These are phyloP conservation scores for Brassica incana DNA, from an alignment of 345 rosid species.

Conservation along the genomic window DNA sequence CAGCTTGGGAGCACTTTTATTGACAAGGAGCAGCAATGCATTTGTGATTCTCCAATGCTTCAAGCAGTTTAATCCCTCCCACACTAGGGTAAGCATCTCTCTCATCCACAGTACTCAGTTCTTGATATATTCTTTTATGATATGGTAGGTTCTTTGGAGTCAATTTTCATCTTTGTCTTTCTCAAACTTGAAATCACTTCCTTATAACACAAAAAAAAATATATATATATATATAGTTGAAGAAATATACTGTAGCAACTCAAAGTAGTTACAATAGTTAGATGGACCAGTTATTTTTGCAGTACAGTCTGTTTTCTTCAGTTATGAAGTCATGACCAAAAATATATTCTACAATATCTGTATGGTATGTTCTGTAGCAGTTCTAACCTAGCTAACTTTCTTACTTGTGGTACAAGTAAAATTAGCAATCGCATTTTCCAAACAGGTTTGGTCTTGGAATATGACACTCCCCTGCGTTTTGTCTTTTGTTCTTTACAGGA, in stretches of 20 bases:
- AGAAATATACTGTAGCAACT: conserved; percentile 1
- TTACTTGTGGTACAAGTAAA: conserved; percentile 34
- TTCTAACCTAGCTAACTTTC: neutral
- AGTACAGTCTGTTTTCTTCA: neutral
- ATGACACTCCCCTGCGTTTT: conserved; percentile 10
- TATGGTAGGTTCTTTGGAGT: neutral
- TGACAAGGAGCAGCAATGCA: conserved; percentile 51
- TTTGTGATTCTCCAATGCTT: conserved; percentile 54
- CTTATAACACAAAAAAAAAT: neutral
- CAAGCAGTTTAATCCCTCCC: conserved; percentile 44
- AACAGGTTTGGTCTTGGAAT: neutral
- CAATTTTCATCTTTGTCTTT: neutral
- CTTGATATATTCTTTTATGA: neutral
- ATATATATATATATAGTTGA: neutral
- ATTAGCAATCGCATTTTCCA: neutral
- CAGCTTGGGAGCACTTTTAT: conserved; percentile 35
- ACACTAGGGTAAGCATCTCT: conserved; percentile 50
- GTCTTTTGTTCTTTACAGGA: conserved; percentile 43
- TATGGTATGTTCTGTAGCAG: neutral
- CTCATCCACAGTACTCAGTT: neutral
- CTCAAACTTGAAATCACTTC: neutral
- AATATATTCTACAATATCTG: neutral
- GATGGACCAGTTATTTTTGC: neutral
- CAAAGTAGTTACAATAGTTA: neutral
- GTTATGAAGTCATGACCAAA: neutral